Evolutionary conservation across 2,329 filamentous ascomycete genomes (phyloP).

Genomic region (Onygenales sp.): DNA sequence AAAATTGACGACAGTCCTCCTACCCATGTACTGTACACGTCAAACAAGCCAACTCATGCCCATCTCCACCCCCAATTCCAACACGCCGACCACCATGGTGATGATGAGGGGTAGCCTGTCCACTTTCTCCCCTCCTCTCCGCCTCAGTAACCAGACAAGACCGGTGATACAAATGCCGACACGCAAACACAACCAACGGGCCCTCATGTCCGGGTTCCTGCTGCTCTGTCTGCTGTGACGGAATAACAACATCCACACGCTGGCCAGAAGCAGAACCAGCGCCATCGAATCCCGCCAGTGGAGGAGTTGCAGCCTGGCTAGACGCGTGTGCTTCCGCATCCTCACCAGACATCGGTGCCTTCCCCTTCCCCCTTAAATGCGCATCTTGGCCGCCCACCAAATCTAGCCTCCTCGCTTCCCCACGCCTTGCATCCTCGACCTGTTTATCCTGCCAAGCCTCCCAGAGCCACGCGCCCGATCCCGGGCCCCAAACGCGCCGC

Average conservation of each 20-base stretch:
- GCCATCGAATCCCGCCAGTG: background rate
- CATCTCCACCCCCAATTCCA: constrained; percentile 15
- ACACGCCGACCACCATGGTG: constrained; percentile 8
- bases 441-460: constrained; percentile 65
- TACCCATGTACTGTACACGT: constrained; percentile 21
- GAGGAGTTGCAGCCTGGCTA: background rate
- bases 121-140: background rate
- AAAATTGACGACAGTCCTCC: constrained; percentile 3
- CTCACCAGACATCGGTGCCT: constrained; percentile 15
- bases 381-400: constrained; percentile 18
- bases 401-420: constrained; percentile 20
- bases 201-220: constrained; percentile 9
- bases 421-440: constrained; percentile 22
- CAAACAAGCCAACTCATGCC: constrained; percentile 24
- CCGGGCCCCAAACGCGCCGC: constrained; percentile 77
- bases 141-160: constrained; percentile 27
- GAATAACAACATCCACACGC: background rate
- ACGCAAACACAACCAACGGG: constrained; percentile 38
- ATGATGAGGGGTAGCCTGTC: constrained; percentile 3
- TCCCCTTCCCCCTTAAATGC: constrained; percentile 28
- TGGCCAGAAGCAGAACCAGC: background rate
- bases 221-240: background rate
- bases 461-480: constrained; percentile 67
- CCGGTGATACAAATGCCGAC: constrained; percentile 40
- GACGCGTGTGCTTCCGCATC: background rate